phyloP scores from a whole-genome alignment of 1,284 basidiomycete species.

The Rhizoctonia solani region DNA sequence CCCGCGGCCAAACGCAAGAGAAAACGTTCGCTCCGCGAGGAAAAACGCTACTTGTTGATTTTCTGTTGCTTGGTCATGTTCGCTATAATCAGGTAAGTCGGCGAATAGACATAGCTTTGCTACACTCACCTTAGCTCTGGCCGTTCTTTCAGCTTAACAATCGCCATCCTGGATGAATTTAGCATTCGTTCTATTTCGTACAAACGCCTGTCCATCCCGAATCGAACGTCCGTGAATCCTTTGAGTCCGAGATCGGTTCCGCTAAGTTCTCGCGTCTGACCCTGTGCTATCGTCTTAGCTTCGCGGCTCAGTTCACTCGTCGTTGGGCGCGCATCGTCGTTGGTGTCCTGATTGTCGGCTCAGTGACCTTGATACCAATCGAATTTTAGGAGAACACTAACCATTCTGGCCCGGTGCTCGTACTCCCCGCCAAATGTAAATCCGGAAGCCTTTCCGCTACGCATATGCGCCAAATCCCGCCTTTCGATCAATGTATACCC shows the following conservation, averaged over 20 bases:
- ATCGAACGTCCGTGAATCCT: constrained; percentile 80
- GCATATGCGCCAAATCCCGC: constrained; percentile 63
- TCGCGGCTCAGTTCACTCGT: constrained; percentile 35
- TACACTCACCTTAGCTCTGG: constrained; percentile 68
- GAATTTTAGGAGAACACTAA: constrained; percentile 31
- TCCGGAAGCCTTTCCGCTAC: constrained; percentile 28
- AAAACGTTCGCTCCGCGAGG: constrained; percentile 81
- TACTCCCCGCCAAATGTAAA: constrained; percentile 37
- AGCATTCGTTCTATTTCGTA: constrained; percentile 88
- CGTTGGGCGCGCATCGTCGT: constrained; percentile 12
- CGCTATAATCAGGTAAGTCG: constrained; percentile 51
- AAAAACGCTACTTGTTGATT: constrained; percentile 78
- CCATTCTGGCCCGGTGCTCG: constrained; percentile 35
- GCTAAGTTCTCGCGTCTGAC: constrained; percentile 13
- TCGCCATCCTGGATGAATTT: constrained; percentile 71
- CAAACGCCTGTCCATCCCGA: constrained; percentile 81
- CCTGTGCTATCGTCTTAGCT: constrained; percentile 19
- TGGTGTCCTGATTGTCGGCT: constrained; percentile 4
- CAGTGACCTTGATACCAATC: neutral
- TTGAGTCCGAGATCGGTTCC: constrained; percentile 61
- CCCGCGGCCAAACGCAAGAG: constrained; percentile 82
- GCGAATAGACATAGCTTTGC: constrained; percentile 2
- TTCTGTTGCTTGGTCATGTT: constrained; percentile 78
- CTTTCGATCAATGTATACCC: constrained; percentile 77
- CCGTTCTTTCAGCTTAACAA: constrained; percentile 68